Conservation (phyloP, 78 protist genomes). For the Protostelium mycophagum region DNA sequence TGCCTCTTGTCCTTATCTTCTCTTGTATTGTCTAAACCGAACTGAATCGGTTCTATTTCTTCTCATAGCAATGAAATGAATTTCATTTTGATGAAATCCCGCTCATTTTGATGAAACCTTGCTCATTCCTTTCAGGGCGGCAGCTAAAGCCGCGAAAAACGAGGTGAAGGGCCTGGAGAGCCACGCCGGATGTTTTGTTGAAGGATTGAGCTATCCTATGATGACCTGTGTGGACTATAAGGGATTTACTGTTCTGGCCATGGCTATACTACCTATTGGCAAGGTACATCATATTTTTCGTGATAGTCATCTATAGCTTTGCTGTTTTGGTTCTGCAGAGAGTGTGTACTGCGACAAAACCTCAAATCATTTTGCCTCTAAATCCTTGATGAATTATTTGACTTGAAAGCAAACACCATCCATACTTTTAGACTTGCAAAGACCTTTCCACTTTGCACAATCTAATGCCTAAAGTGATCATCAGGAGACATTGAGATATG, state of each 20-base stretch:
- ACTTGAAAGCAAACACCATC: background rate
- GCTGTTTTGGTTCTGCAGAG: background rate
- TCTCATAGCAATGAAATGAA: no score
- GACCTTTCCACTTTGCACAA: slow-evolving; percentile 17
- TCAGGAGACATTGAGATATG: slow-evolving; percentile 33
- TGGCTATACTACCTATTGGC: slow-evolving; percentile 43
- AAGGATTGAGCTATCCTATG: slow-evolving; percentile 47
- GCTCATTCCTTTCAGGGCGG: slow-evolving; percentile 12
- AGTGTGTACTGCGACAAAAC: background rate
- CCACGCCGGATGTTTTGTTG: slow-evolving; percentile 26
- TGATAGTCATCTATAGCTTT: background rate
- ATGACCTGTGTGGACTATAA: slow-evolving; percentile 66
- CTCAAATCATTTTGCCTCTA: no score
- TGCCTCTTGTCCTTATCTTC: no score
- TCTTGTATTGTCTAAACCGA: no score
- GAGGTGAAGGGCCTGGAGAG: slow-evolving; percentile 58
- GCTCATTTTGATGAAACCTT: no score
- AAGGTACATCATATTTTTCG: background rate
- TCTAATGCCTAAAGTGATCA: no score
- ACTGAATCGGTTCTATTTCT: no score
- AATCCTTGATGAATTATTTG: no score
- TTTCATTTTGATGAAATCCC: no score
- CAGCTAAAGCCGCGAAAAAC: slow-evolving; percentile 60
- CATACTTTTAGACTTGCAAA: slow-evolving; percentile 14
- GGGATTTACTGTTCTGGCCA: slow-evolving; percentile 57